Evolutionary conservation across 331 rosid genomes (phyloP), one percentile per base, ranked within the genome.

Genomic region (Malus hybrid): DNA sequence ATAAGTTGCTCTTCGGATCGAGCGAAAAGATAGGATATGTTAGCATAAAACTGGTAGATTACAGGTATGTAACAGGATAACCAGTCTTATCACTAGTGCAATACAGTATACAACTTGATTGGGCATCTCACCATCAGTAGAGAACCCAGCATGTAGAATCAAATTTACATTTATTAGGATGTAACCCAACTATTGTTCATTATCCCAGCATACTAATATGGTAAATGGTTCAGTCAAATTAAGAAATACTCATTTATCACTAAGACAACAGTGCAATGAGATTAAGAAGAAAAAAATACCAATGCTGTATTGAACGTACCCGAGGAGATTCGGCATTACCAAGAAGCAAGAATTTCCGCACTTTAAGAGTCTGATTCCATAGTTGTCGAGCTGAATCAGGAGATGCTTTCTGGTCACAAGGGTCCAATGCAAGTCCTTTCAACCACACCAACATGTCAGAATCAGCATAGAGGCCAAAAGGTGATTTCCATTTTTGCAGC

Each of bases 271-370:
- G 11, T 28, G 66, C 11, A 44, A 30, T 52, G 55, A 77, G 32
- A 12, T 77, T 68, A 0, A 70, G 50, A 24, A 32, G 0, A 62
- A 24, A 64, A 1, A 32, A 22, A 39, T 42, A 42, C 46, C 14
- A 14, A n/a, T 11, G 6, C 22, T 66, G 42, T 7, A 48, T 68
- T 13, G 61, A 46, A 61, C 74, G 29, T 82, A 82, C 89, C 87
- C 10, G 63, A 22, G 72, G n/a, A 77, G 19, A 70, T 24, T 50
- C 46, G 26, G 3, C 57, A 22, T 72, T 67, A 53, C 34, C 10
- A 16, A 16, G 26, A 57, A 66, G 39, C 53, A 72, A 5, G 55
- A 22, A 12, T 42, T 26, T 63, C 55, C 68, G 36, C 3, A 66
- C 33, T 24, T 73, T 60, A 50, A 73, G 83, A 62, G 14, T 58